Evolutionary conservation across 352 stramenopile species (phyloP).

Genomic region (Lagenidium giganteum): DNA sequence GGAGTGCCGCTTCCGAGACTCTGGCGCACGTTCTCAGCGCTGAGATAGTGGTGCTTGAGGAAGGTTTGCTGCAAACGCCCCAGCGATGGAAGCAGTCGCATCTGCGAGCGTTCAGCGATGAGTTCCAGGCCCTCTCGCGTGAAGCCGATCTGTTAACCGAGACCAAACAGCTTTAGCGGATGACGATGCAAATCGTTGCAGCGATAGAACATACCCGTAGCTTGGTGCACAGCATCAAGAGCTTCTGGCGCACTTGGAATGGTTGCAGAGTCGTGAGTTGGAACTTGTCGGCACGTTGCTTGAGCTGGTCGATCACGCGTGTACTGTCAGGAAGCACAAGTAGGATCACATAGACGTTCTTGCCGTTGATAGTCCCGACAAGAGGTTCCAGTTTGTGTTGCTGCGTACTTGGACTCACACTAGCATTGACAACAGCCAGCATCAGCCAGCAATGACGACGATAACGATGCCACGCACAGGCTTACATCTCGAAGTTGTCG

Average conservation of each 20-base stretch:
- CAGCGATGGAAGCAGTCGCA: slow-evolving; percentile 36
- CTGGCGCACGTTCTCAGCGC: slow-evolving; percentile 47
- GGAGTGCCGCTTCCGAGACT: background rate
- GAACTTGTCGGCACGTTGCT: slow-evolving; percentile 25
- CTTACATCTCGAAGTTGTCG: slow-evolving; percentile 53
- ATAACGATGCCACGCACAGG: too few relatives aligned
- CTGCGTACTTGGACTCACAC: slow-evolving; percentile 46
- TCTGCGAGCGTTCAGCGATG: slow-evolving; percentile 21
- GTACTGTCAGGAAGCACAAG: slow-evolving; percentile 40
- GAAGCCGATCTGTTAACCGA: slow-evolving; percentile 46
- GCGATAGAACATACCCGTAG: slow-evolving; percentile 25
- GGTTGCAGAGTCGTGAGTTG: slow-evolving; percentile 32
- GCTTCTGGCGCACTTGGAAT: slow-evolving; percentile 40
- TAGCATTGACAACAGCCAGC: too few relatives aligned
- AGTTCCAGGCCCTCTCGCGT: slow-evolving; percentile 49
- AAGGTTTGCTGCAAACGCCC: slow-evolving; percentile 46
- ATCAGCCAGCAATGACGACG: background rate
- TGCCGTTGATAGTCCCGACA: slow-evolving; percentile 36
- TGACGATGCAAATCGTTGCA: background rate
- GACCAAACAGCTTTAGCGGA: background rate
- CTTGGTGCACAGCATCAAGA: slow-evolving; percentile 43
- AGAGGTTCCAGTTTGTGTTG: slow-evolving; percentile 60
- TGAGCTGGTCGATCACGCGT: slow-evolving; percentile 62
- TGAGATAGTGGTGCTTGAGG: slow-evolving; percentile 42
- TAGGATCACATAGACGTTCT: slow-evolving; percentile 51